Evolutionary conservation across 1,139 yeast species (phyloP).

Genomic region (Diutina mesorugosa): DNA sequence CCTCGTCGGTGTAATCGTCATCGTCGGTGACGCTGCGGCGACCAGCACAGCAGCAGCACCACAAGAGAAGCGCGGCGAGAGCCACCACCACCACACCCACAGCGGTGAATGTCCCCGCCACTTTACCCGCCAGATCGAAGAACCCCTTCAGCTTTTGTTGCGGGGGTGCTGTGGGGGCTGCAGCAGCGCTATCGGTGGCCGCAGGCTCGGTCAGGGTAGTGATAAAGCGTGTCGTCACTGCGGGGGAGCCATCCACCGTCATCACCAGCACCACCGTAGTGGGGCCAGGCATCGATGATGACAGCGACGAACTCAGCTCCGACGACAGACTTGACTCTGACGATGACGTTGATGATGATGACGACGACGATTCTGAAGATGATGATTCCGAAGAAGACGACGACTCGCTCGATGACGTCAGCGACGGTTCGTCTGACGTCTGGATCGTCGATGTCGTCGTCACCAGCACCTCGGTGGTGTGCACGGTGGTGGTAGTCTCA

Average conservation of each 20-base stretch:
- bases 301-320: not conserved
- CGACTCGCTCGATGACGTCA: not conserved
- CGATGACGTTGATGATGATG: not conserved
- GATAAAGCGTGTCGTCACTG: slow-evolving; percentile 6
- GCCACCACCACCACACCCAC: slow-evolving; percentile 46
- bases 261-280: slow-evolving; percentile 7
- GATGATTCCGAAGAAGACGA: not conserved
- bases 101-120: slow-evolving; percentile 62
- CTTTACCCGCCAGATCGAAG: slow-evolving; percentile 49
- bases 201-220: slow-evolving; percentile 4
- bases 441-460: not conserved
- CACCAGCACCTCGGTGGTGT: not conserved
- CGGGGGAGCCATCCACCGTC: slow-evolving; percentile 6
- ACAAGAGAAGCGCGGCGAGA: slow-evolving; percentile 19
- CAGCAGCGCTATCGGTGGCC: not conserved
- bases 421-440: not conserved
- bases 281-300: slow-evolving; percentile 3
- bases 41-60: slow-evolving; percentile 4
- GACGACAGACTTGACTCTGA: not conserved
- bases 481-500: not conserved
- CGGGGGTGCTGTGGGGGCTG: not conserved
- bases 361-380: not conserved
- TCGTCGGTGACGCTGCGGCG: slow-evolving; percentile 7
- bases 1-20: slow-evolving; percentile 3
- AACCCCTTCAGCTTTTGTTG: slow-evolving; percentile 14